phyloP scores from a whole-genome alignment of 139 green algal species.

The Chlorella sp. region DNA sequence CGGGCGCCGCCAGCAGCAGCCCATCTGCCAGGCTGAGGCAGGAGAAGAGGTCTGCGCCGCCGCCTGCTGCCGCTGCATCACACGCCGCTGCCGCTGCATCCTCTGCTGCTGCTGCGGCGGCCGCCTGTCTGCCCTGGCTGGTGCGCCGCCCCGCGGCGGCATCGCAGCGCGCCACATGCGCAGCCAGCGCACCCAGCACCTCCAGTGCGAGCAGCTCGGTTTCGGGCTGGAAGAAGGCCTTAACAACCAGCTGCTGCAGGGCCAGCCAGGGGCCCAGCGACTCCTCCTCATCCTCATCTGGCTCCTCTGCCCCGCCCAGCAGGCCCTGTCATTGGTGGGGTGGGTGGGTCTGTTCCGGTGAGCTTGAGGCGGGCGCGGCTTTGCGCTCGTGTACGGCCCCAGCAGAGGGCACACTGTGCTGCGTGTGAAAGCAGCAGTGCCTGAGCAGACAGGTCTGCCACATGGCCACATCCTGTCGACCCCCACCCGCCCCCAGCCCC shows the following conservation, averaged over 20 bases:
- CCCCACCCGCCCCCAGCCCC: no score
- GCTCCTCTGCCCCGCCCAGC: slow-evolving; percentile 15
- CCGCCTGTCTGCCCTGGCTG: background rate
- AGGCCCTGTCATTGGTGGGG: no score
- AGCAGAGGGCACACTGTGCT: background rate
- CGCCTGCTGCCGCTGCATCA: background rate
- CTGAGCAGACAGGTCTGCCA: no score
- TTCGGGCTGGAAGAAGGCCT: slow-evolving; percentile 77
- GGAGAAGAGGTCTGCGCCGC: slow-evolving; percentile 10
- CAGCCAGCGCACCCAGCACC: slow-evolving; percentile 17
- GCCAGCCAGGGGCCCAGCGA: slow-evolving; percentile 48
- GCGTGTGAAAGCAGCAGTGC: background rate
- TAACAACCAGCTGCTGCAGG: slow-evolving; percentile 87
- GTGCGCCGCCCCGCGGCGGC: background rate
- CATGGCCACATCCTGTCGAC: no score
- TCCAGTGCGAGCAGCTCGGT: slow-evolving; percentile 68
- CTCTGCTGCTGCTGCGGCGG: background rate
- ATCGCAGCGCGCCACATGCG: slow-evolving; percentile 33
- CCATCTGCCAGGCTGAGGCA: slow-evolving; percentile 26
- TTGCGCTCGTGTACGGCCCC: no score
- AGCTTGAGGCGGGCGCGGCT: no score
- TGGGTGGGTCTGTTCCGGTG: no score
- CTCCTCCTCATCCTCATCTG: background rate
- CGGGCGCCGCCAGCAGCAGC: slow-evolving; percentile 17
- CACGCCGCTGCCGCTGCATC: background rate